Conservation (phyloP, 2,329 filamentous ascomycete genomes). For the Madurella mycetomatis region DNA sequence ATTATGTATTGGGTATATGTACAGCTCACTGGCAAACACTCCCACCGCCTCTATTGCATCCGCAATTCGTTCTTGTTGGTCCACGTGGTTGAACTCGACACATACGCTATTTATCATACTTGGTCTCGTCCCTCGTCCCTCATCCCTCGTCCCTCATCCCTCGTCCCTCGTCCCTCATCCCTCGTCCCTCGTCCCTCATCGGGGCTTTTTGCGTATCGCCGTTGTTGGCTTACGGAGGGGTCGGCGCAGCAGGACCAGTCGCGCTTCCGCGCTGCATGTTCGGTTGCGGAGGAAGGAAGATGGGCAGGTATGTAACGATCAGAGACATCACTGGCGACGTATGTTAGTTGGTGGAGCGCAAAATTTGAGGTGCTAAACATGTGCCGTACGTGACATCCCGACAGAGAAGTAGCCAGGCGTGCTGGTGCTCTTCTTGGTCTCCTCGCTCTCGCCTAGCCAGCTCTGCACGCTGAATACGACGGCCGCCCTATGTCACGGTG, state of each 20-base stretch:
- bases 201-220: background rate
- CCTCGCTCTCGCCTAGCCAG: conserved; percentile 53
- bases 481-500: conserved; percentile 51
- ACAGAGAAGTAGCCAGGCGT: conserved; percentile 34
- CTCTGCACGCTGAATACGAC: conserved; percentile 70
- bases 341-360: conserved; percentile 1
- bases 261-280: conserved; percentile 26
- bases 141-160: too few relatives aligned
- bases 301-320: conserved; percentile 34
- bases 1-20: conserved; percentile 8
- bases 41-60: background rate
- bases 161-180: too few relatives aligned
- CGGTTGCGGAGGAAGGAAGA: conserved; percentile 32
- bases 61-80: background rate
- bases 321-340: conserved; percentile 33
- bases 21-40: background rate
- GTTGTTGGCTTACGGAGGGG: conserved; percentile 14
- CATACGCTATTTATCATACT: too few relatives aligned
- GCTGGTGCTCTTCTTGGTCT: conserved; percentile 34
- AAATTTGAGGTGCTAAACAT: background rate
- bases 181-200: too few relatives aligned
- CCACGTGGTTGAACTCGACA: background rate
- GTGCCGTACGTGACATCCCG: conserved; percentile 33
- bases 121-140: too few relatives aligned
- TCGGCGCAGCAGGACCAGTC: conserved; percentile 29